A percentile compares a stretch with the other conserved stretches of the same genome.
Conservation (phyloP, 2,329 filamentous ascomycete species). For the Hypoxylon rubiginosum region DNA sequence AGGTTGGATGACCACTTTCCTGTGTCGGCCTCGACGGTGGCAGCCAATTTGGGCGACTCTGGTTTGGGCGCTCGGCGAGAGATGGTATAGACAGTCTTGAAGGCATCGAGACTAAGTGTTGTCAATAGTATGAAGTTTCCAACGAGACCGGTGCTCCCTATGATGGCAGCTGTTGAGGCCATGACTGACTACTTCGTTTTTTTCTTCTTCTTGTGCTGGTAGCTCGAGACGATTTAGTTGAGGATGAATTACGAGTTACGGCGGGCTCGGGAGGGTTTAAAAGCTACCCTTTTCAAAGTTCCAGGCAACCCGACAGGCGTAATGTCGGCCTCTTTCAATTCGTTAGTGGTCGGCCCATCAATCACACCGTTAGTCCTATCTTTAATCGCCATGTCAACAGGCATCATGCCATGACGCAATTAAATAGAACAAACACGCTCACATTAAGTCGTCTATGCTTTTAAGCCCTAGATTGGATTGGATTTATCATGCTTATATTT, state of each 20-base stretch:
- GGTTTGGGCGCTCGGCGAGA: slow-evolving; percentile 73
- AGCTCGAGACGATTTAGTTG: neutral
- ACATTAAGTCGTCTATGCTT: neutral
- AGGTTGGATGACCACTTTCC: slow-evolving; percentile 76
- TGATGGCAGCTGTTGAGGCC: slow-evolving; percentile 64
- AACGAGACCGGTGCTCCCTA: slow-evolving; percentile 76
- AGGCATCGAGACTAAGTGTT: slow-evolving; percentile 68
- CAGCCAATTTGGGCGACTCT: slow-evolving; percentile 71
- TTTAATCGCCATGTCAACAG: neutral
- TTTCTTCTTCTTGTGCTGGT: neutral
- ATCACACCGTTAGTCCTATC: neutral
- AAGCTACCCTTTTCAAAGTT: neutral
- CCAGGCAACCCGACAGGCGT: slow-evolving; percentile 1
- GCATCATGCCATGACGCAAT: slow-evolving; percentile 1
- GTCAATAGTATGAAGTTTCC: slow-evolving; percentile 80
- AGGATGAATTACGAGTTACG: neutral
- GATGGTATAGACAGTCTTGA: slow-evolving; percentile 72
- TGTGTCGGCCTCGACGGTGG: slow-evolving; percentile 77
- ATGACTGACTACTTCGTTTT: slow-evolving; percentile 51
- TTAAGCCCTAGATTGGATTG: neutral
- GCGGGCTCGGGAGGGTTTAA: neutral
- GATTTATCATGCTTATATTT: neutral
- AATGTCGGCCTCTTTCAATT: neutral
- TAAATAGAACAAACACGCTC: neutral
- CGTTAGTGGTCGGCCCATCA: neutral